Evolutionary conservation across 805 yeast genomes (phyloP), one percentile per base, ranked within the genome.

Genomic region (Nakazawaea laoshanensis): DNA sequence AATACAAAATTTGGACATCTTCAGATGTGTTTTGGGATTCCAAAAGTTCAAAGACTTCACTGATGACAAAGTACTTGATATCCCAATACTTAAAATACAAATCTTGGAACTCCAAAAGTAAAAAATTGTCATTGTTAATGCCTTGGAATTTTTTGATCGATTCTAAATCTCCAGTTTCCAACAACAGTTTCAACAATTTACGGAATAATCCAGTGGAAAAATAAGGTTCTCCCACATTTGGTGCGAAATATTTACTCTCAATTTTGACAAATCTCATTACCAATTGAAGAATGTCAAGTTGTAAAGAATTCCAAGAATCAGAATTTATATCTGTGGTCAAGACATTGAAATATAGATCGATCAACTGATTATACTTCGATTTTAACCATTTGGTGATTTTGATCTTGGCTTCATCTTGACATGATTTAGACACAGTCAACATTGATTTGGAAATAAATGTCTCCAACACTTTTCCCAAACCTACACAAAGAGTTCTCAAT

Each of bases 31-130:
- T 34, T 22, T 52, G 47, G 37, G 50, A 43, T 9, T 51, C 55
- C 11, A 43, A 40, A 2, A 30, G 16, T 5, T 17, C 15, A 12
- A 7, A 12, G 13, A 54, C 29, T 43, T 69, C 76, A 24, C 65
- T 59, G 48, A 79, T 74, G 43, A 84, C 78, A 48, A 77, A 82
- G 49, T 63, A 85, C 44, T 87, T 84, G 37, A 89, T 55, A 51
- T 89, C 98, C 63, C 83, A 83, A 52, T 69, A 72, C 43, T 65
- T 64, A 47, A 77, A 77, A 39, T 70, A 75, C 18, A 59, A 60
- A 15, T 66, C 74, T 19, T 63, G 46, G 46, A 82, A 83, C 48
- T 80, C 85, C 31, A 63, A 50, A 11, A 74, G 38, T 9, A 69
- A 50, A 32, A 70, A 63, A 47, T 65, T 67, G 11, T 28, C 32